Evolutionary conservation across 768 basidiomycete genomes (phyloP).

Genomic region (Pholiota microspora): DNA sequence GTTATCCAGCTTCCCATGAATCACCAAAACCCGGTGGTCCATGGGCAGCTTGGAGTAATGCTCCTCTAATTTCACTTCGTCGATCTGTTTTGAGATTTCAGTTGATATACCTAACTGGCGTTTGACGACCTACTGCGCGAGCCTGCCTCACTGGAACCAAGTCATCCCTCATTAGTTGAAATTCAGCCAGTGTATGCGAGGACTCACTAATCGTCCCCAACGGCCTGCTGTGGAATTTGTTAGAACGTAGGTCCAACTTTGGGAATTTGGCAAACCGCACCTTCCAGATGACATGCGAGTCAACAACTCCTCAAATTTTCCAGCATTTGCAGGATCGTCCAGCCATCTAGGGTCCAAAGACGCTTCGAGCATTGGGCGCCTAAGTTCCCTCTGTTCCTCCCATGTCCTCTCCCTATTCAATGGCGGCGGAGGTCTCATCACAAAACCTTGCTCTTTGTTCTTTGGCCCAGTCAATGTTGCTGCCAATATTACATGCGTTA

Average conservation of each 20-base stretch:
- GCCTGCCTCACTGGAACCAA: neutral
- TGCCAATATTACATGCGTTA: neutral
- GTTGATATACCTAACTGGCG: neutral
- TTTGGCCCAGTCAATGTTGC: slow-evolving; percentile 1
- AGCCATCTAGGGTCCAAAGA: neutral
- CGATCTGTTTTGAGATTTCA: neutral
- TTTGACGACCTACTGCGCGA: neutral
- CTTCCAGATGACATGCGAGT: neutral
- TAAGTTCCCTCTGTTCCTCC: neutral
- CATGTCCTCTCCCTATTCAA: neutral
- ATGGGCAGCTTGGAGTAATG: slow-evolving; percentile 23
- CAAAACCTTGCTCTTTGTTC: slow-evolving; percentile 3
- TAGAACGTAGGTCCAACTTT: neutral
- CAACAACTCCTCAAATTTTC: neutral
- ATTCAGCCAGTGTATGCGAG: too few relatives aligned
- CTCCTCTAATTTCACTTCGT: neutral
- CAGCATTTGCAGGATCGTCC: neutral
- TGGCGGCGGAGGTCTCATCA: neutral
- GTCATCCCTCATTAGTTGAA: too few relatives aligned
- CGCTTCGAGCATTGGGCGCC: neutral
- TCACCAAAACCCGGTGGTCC: slow-evolving; percentile 32
- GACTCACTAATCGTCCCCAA: neutral
- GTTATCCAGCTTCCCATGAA: slow-evolving; percentile 38
- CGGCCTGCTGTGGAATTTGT: neutral
- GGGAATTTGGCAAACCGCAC: neutral